Evolutionary conservation across 306 rosid genomes (phyloP).

Genomic region (Benincasa hispida): DNA sequence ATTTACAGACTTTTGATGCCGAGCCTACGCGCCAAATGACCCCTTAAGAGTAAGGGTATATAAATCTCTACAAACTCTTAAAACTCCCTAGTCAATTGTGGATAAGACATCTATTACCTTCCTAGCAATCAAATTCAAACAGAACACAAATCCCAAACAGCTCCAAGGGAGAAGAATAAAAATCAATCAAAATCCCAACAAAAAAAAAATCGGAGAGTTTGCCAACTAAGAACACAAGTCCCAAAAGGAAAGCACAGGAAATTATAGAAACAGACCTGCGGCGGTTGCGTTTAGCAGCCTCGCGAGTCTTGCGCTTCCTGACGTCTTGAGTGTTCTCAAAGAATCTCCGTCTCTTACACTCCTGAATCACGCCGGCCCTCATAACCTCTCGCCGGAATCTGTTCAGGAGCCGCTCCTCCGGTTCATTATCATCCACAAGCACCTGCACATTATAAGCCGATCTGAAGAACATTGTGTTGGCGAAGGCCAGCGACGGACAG

Average conservation of each 20-base stretch:
- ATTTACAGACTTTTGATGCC: no score
- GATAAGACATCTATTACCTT: background rate
- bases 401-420: conserved; percentile 59
- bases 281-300: conserved; percentile 77
- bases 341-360: conserved; percentile 50
- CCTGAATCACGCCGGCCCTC: conserved; percentile 73
- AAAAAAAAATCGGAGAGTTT: background rate
- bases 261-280: conserved; percentile 28
- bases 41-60: no score
- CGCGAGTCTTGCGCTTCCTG: conserved; percentile 63
- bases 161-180: background rate
- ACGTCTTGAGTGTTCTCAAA: conserved; percentile 61
- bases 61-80: background rate
- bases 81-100: background rate
- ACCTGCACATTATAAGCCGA: conserved; percentile 61
- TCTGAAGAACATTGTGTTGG: conserved; percentile 35
- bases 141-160: background rate
- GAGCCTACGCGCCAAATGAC: no score
- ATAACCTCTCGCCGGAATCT: conserved; percentile 72
- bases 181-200: background rate
- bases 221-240: background rate
- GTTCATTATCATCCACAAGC: conserved; percentile 58
- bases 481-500: conserved; percentile 39
- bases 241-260: background rate
- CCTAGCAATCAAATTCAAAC: background rate